Conservation (phyloP, 208 protist species). For the Crithidia bombi region DNA sequence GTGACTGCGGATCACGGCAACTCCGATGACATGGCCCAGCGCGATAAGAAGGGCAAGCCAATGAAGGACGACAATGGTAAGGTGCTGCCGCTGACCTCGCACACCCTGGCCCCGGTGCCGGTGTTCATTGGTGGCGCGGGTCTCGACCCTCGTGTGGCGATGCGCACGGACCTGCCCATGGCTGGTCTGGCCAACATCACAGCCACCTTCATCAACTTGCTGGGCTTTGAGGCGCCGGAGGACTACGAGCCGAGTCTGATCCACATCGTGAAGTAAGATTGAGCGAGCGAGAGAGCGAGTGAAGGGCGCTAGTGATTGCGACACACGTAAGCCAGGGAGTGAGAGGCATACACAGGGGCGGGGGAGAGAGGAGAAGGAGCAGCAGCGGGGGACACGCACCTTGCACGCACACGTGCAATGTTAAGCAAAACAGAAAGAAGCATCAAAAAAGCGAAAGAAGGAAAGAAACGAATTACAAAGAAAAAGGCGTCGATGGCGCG, state of each 20-base stretch:
- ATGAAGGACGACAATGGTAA: conserved; percentile 66
- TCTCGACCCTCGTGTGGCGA: conserved; percentile 77
- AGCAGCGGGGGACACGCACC: neutral
- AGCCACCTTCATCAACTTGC: conserved; percentile 94
- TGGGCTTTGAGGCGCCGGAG: conserved; percentile 91
- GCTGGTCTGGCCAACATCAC: conserved; percentile 94
- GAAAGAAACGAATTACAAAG: too few species aligned
- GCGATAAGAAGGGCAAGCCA: conserved; percentile 93
- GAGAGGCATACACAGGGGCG: neutral
- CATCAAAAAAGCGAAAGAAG: too few species aligned
- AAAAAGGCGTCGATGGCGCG: too few species aligned
- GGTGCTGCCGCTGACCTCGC: conserved; percentile 89
- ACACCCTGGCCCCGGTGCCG: conserved; percentile 93
- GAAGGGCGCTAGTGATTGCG: neutral
- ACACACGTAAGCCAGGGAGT: neutral
- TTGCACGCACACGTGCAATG: too few species aligned
- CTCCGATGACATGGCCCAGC: conserved; percentile 95
- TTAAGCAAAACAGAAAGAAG: too few species aligned
- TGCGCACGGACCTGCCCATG: conserved; percentile 85
- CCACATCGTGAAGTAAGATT: conserved; percentile 36
- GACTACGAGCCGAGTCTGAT: conserved; percentile 91
- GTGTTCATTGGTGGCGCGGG: conserved; percentile 91
- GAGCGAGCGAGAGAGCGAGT: neutral
- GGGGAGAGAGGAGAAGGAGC: neutral
- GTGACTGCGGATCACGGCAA: conserved; percentile 96